Conservation (phyloP, 306 rosid genomes). For the Acacia confusa region DNA sequence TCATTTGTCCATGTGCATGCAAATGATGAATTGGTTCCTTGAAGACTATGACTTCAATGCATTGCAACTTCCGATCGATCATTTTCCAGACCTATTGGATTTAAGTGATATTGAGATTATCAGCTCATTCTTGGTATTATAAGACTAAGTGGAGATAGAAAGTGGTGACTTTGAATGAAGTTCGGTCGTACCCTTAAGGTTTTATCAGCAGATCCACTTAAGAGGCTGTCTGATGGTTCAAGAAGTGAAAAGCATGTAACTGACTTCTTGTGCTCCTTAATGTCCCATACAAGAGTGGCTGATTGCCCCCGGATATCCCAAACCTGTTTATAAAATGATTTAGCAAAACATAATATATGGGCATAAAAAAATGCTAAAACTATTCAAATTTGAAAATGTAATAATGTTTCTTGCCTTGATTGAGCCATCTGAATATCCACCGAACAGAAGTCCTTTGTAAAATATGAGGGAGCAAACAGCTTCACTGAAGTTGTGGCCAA, state of each 20-base stretch:
- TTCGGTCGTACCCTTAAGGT: slow-evolving; percentile 67
- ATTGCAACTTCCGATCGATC: slow-evolving; percentile 63
- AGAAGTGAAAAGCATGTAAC: slow-evolving; percentile 70
- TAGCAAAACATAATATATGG: slow-evolving; percentile 12
- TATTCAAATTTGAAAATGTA: slow-evolving; percentile 3
- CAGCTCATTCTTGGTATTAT: slow-evolving; percentile 10
- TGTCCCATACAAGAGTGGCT: slow-evolving; percentile 71
- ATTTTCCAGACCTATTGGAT: slow-evolving; percentile 70
- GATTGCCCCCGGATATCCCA: slow-evolving; percentile 80
- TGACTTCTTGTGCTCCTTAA: slow-evolving; percentile 67
- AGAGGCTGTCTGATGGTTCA: slow-evolving; percentile 62
- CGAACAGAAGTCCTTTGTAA: slow-evolving; percentile 69
- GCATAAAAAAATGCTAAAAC: not conserved
- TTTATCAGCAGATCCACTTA: slow-evolving; percentile 78
- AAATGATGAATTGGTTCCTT: slow-evolving; percentile 64
- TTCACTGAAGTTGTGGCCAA: slow-evolving; percentile 48
- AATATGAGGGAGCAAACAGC: slow-evolving; percentile 75
- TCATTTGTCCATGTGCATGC: slow-evolving; percentile 44
- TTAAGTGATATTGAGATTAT: slow-evolving; percentile 29
- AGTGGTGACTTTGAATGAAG: slow-evolving; percentile 20
- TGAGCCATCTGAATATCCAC: slow-evolving; percentile 84
- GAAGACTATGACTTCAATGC: slow-evolving; percentile 59
- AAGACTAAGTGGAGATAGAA: slow-evolving; percentile 28
- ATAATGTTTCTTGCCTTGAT: slow-evolving; percentile 54
- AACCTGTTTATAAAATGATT: slow-evolving; percentile 44